Percentiles rank a stretch among this genome's conserved stretches.
phyloP scores from a whole-genome alignment of 202 grass and related monocot species.

The Setaria italica region DNA sequence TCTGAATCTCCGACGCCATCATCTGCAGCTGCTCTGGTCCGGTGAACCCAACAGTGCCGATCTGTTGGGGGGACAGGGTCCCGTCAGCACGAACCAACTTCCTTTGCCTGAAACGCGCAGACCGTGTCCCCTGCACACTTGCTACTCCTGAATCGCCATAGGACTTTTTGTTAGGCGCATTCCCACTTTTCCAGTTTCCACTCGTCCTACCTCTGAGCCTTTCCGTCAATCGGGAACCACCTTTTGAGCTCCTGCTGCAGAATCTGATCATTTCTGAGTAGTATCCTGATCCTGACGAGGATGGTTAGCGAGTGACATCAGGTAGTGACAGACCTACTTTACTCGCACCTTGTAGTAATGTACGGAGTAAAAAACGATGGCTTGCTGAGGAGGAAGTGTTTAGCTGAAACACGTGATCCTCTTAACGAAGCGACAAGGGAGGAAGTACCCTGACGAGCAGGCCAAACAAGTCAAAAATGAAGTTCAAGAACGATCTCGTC shows the following conservation, averaged over 20 bases:
- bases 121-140: conserved; percentile 32
- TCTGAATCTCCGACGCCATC: neutral
- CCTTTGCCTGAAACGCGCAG: conserved; percentile 14
- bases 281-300: neutral
- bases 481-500: neutral
- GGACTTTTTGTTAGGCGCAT: conserved; percentile 40
- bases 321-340: neutral
- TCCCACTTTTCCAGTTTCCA: neutral
- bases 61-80: neutral
- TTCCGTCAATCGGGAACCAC: neutral
- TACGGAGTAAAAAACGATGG: no score
- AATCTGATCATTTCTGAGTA: neutral
- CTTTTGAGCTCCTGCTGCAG: neutral
- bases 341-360: neutral
- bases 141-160: neutral
- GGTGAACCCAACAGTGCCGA: no score
- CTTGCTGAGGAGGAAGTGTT: conserved; percentile 18
- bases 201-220: neutral
- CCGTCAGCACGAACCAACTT: conserved; percentile 33
- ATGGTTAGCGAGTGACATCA: neutral
- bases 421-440: neutral
- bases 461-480: neutral
- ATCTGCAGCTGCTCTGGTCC: no score
- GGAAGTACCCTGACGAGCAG: neutral
- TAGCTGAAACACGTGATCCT: conserved; percentile 29